phyloP scores from a whole-genome alignment of 169 alveolate genomes.

The Eimeria acervulina region DNA sequence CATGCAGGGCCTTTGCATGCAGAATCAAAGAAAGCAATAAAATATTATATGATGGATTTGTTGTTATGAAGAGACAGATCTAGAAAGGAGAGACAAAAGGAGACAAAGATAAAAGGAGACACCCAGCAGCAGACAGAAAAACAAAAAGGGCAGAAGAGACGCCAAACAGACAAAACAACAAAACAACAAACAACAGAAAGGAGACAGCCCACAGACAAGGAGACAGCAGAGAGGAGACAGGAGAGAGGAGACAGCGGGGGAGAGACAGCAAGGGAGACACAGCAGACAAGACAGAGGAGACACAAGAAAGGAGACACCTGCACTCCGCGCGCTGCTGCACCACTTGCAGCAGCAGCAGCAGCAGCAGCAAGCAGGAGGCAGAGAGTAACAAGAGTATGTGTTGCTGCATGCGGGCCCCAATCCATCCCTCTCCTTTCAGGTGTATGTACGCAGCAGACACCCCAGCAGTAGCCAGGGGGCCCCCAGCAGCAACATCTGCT shows the following conservation, averaged over 20 bases:
- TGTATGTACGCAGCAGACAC: no score
- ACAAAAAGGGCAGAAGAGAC: background rate
- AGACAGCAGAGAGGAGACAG: background rate
- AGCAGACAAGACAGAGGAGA: background rate
- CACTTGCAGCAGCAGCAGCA: no score
- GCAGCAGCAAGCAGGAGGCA: no score
- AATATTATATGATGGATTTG: background rate
- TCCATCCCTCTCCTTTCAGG: no score
- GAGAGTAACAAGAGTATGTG: no score
- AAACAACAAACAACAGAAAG: background rate
- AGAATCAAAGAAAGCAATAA: background rate
- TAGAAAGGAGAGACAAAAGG: no score
- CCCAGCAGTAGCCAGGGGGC: no score
- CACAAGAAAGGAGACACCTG: background rate
- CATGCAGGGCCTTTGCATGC: conserved; percentile 5
- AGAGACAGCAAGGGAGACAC: background rate
- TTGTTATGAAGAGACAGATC: background rate
- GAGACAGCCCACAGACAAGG: background rate
- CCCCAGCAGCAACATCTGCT: no score
- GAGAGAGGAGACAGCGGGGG: background rate
- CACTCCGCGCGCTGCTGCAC: background rate
- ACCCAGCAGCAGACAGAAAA: background rate
- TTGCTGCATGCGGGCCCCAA: no score
- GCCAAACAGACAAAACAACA: background rate
- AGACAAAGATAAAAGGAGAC: no score